Evolutionary conservation across 2,329 filamentous ascomycete species (phyloP).

Genomic region (Alternaria hordeiaustralica): DNA sequence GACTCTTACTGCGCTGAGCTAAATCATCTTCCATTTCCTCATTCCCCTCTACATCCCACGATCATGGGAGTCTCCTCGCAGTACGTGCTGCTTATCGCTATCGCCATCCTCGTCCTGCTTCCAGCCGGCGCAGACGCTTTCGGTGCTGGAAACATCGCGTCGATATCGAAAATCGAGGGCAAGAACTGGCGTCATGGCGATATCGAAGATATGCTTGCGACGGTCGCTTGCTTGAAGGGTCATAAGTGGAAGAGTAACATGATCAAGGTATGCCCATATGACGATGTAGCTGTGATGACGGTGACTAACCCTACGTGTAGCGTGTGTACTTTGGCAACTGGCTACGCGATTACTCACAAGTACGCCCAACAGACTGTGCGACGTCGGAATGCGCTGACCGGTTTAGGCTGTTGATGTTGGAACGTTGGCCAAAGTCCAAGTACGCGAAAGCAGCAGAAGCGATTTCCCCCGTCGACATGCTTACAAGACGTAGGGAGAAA

Average conservation of each 20-base stretch:
- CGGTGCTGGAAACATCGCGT: constrained; percentile 56
- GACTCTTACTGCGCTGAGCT: constrained; percentile 3
- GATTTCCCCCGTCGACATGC: constrained; percentile 10
- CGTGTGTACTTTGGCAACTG: constrained; percentile 55
- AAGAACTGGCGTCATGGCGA: constrained; percentile 62
- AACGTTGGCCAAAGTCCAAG: constrained; percentile 59
- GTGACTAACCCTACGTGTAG: constrained; percentile 30
- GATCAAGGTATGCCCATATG: constrained; percentile 47
- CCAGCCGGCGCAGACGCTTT: constrained; percentile 50
- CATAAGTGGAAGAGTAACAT: constrained; percentile 54
- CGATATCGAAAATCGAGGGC: constrained; percentile 51
- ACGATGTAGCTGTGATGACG: not conserved
- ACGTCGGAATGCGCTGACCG: constrained; percentile 47
- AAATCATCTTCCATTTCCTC: not conserved
- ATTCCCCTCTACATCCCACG: not conserved
- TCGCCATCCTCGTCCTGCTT: constrained; percentile 46
- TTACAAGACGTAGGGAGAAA: constrained; percentile 50
- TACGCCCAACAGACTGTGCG: constrained; percentile 41
- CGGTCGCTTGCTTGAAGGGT: constrained; percentile 54
- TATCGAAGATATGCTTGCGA: constrained; percentile 59
- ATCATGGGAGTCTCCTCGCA: constrained; percentile 44
- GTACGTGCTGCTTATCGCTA: constrained; percentile 45
- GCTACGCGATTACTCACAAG: constrained; percentile 62
- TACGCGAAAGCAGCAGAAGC: constrained; percentile 15
- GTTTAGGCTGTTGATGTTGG: constrained; percentile 62